Evolutionary conservation across 2,329 filamentous ascomycete species (phyloP), one percentile per base, ranked within the genome.

Genomic region (Colletotrichum limetticola): DNA sequence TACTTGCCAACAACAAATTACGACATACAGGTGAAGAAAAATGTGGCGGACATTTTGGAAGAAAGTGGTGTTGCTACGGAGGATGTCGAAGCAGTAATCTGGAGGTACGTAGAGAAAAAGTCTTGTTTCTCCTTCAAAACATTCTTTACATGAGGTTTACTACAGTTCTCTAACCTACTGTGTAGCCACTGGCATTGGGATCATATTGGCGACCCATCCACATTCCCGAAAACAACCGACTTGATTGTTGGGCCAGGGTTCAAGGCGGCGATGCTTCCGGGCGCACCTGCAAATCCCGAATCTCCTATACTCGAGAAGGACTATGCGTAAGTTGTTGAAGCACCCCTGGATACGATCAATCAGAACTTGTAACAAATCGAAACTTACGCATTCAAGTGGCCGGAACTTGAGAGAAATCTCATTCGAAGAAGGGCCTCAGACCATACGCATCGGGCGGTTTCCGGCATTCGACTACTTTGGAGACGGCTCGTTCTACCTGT

Each of bases 401-500:
- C 79, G 80, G 1, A 77, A 75, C 28, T 72, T 82, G 4, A 74
- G 76, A 5, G 79, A 82, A 69, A 77, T 80, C 11, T 68, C 63
- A 24, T 82, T 82, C 65, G 35, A 74, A 28, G 62, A 78, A 35
- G 74, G 72, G 1, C 53, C 63, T 3, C 24, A 75, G 11, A 66
- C 75, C 8, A 68, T 81, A 30, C 80, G 77, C 52, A 83, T 85
- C 56, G 83, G 82, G 0, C 68, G 76, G 1, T 84, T 83, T 67
- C 78, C 77, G 22, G 82, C 84, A 0, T 78, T 80, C 60, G 84
- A 86, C 76, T 84, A 82, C 73, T 85, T 85, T 69, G 82, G 80
- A 11, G 84, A 85, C 46, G 83, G 84, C 1, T 82, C 79, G 1
- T 82, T 85, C 64, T 85, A 84, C 68, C 74, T 86, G 2, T 76